These are phyloP conservation scores for Tuber aestivum DNA, from an alignment of 495 filamentous ascomycete species.

Conservation along the genomic window DNA sequence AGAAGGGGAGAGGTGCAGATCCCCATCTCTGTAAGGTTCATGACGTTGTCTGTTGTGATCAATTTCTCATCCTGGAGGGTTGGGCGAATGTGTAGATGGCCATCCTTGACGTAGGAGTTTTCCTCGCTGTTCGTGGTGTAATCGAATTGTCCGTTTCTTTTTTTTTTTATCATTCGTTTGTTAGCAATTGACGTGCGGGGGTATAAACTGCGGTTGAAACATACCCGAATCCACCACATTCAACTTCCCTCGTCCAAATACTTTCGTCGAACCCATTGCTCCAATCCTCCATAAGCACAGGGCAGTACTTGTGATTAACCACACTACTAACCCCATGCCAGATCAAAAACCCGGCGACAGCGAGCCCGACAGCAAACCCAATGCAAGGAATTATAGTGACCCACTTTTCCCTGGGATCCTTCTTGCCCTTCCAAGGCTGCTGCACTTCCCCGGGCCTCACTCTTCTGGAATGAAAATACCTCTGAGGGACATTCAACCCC, in stretches of 20 bases:
- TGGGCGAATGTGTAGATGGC: constrained; percentile 66
- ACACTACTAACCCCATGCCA: constrained; percentile 65
- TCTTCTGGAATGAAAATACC: constrained; percentile 71
- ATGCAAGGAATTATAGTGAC: constrained; percentile 69
- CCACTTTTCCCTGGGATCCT: constrained; percentile 77
- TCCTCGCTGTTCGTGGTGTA: constrained; percentile 62
- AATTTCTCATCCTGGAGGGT: constrained; percentile 64
- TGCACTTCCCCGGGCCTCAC: constrained; percentile 64
- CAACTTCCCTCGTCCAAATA: constrained; percentile 71
- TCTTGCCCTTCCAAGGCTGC: constrained; percentile 62
- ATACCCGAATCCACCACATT: constrained; percentile 79
- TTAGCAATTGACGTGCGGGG: constrained; percentile 15
- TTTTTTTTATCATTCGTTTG: constrained; percentile 10
- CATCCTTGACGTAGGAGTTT: constrained; percentile 66
- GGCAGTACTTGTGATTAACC: constrained; percentile 67
- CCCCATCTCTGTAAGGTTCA: constrained; percentile 60
- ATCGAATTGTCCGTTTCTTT: constrained; percentile 75
- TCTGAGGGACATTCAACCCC: constrained; percentile 41
- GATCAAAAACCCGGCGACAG: constrained; percentile 60
- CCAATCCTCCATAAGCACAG: constrained; percentile 65
- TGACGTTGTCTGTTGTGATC: constrained; percentile 56
- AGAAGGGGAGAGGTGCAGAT: constrained; percentile 57
- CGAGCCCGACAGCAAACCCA: constrained; percentile 61
- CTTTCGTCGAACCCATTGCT: constrained; percentile 53
- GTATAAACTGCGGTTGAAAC: constrained; percentile 31